Evolutionary conservation across 768 basidiomycete genomes (phyloP).

Genomic region (Psilocybe subaeruginosa): DNA sequence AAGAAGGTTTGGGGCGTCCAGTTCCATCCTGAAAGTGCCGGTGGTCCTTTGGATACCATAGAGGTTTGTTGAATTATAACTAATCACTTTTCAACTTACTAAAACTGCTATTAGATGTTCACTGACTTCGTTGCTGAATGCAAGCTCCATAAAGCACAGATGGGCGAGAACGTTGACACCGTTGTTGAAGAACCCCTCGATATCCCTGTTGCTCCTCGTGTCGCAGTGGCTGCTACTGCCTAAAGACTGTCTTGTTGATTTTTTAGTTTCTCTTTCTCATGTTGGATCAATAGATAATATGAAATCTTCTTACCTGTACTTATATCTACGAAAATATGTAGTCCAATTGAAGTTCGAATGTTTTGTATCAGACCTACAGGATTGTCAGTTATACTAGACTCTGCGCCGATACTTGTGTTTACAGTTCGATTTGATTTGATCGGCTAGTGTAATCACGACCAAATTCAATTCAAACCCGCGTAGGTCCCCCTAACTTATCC

Average conservation of each 20-base stretch:
- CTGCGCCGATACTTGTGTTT: no score
- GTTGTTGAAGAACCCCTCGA: slow-evolving; percentile 26
- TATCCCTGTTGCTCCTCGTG: slow-evolving; percentile 27
- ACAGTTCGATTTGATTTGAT: background rate
- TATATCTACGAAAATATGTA: background rate
- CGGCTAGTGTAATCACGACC: background rate
- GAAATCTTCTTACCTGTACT: background rate
- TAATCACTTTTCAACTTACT: background rate
- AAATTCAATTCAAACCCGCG: background rate
- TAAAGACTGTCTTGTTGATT: slow-evolving; percentile 2
- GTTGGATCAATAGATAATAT: background rate
- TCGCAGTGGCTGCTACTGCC: slow-evolving; percentile 32
- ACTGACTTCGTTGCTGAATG: slow-evolving; percentile 89
- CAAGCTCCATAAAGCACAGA: slow-evolving; percentile 52
- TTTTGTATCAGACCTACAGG: no score
- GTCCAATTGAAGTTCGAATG: background rate
- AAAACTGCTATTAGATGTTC: slow-evolving; percentile 70
- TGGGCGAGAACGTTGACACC: slow-evolving; percentile 19
- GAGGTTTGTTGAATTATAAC: slow-evolving; percentile 57
- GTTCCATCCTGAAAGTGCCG: slow-evolving; percentile 98
- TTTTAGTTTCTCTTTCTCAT: background rate
- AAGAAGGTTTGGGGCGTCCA: slow-evolving; percentile 97
- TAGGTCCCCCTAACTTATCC: slow-evolving; percentile 10
- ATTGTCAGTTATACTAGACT: no score
- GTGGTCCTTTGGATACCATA: slow-evolving; percentile 98